Evolutionary conservation across 495 filamentous ascomycete genomes (phyloP).

Genomic region (Penicillium psychrofluorescens): DNA sequence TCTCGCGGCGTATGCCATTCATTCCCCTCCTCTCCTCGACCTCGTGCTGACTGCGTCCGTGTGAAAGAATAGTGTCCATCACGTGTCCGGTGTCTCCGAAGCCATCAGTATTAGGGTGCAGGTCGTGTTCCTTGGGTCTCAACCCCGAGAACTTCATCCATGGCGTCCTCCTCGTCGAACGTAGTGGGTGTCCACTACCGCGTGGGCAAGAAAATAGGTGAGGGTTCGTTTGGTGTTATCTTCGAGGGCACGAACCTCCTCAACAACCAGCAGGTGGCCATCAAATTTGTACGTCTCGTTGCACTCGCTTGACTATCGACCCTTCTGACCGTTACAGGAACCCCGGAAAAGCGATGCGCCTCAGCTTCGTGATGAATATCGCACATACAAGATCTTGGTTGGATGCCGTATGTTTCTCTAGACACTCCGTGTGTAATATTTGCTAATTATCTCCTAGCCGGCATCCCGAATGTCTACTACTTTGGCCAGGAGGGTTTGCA

Average conservation of each 20-base stretch:
- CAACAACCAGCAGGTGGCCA: slow-evolving; percentile 98
- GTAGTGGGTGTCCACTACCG: slow-evolving; percentile 98
- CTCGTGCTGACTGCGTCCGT: slow-evolving; percentile 13
- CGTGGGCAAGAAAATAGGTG: slow-evolving; percentile 98
- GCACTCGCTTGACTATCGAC: background rate
- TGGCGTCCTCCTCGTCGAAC: slow-evolving; percentile 95
- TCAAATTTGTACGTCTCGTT: slow-evolving; percentile 83
- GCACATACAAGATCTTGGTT: slow-evolving; percentile 98
- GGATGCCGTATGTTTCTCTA: slow-evolving; percentile 83
- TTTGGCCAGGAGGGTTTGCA: slow-evolving; percentile 98
- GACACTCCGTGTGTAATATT: background rate
- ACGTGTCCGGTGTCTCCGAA: slow-evolving; percentile 27
- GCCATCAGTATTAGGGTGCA: slow-evolving; percentile 18
- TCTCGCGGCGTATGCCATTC: background rate
- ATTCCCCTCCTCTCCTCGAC: background rate
- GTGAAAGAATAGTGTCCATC: slow-evolving; percentile 1
- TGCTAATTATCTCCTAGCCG: slow-evolving; percentile 51
- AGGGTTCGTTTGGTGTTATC: slow-evolving; percentile 98
- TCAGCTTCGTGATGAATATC: slow-evolving; percentile 96
- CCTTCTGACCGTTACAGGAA: slow-evolving; percentile 55
- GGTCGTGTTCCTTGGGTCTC: slow-evolving; percentile 10
- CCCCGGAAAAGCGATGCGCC: slow-evolving; percentile 97
- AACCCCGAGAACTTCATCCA: slow-evolving; percentile 26
- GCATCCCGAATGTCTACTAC: slow-evolving; percentile 99
- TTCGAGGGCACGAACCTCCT: slow-evolving; percentile 98